Percentiles rank a stretch among this genome's conserved stretches.
Evolutionary conservation across 768 basidiomycete species (phyloP).

Genomic region (Kwoniella sp.): DNA sequence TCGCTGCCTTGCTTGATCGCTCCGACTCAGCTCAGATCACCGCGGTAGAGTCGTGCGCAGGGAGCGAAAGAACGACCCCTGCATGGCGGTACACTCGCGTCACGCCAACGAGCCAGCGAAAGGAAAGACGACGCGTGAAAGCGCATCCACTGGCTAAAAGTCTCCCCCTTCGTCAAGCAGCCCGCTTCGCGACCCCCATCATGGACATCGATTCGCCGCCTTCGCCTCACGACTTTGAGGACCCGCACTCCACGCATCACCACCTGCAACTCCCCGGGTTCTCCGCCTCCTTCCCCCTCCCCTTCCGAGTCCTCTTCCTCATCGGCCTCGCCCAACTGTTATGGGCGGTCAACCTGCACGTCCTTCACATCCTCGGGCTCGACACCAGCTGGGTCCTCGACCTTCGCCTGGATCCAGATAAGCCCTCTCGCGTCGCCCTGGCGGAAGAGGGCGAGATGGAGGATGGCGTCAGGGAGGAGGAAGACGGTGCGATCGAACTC

Average conservation of each 20-base stretch:
- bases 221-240: slow-evolving; percentile 11
- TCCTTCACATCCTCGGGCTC: slow-evolving; percentile 66
- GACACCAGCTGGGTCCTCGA: slow-evolving; percentile 72
- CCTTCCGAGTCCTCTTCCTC: slow-evolving; percentile 81
- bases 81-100: too few relatives aligned
- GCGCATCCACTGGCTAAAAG: too few relatives aligned
- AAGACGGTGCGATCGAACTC: slow-evolving; percentile 4
- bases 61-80: too few relatives aligned
- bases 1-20: too few relatives aligned
- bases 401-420: slow-evolving; percentile 32
- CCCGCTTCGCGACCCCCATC: not conserved
- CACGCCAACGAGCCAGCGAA: too few relatives aligned
- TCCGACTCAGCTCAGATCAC: too few relatives aligned
- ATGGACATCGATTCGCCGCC: slow-evolving; percentile 51
- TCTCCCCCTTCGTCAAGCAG: not conserved
- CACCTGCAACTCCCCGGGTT: slow-evolving; percentile 48
- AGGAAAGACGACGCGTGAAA: too few relatives aligned
- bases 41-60: too few relatives aligned
- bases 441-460: not conserved
- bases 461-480: not conserved
- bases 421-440: slow-evolving; percentile 1
- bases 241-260: slow-evolving; percentile 23
- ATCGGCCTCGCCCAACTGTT: slow-evolving; percentile 73
- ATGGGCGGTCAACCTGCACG: slow-evolving; percentile 91
- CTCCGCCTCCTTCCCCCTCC: slow-evolving; percentile 64